Percentiles rank a stretch among this genome's conserved stretches.
Conservation (phyloP, 495 filamentous ascomycete species). For the Tuber microsphaerosporum region DNA sequence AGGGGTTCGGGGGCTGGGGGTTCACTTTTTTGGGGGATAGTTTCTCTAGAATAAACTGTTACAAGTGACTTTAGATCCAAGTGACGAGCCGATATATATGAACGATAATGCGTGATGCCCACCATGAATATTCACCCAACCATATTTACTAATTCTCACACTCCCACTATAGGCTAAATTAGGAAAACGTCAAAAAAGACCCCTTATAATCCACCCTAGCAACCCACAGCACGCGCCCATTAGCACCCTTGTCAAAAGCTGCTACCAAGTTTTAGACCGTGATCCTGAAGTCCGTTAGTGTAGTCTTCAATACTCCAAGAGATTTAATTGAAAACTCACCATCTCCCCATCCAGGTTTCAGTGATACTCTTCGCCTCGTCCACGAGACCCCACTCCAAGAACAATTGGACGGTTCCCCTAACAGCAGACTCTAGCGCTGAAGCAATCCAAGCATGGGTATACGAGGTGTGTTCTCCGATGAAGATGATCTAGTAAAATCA, state of each 20-base stretch:
- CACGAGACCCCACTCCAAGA: conserved; percentile 61
- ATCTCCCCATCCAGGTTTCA: conserved; percentile 62
- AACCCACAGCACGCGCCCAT: background rate
- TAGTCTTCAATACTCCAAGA: background rate
- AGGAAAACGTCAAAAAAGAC: background rate
- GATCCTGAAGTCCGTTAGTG: background rate
- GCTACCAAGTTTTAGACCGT: background rate
- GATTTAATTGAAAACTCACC: conserved; percentile 37
- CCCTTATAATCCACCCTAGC: background rate
- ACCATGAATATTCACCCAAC: background rate
- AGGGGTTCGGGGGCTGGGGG: background rate
- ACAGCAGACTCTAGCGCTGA: conserved; percentile 61
- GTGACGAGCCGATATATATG: background rate
- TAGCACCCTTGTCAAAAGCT: background rate
- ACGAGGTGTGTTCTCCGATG: conserved; percentile 63
- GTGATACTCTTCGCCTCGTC: conserved; percentile 62
- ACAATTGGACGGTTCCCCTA: conserved; percentile 56
- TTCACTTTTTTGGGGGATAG: background rate
- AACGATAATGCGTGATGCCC: background rate
- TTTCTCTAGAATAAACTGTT: background rate
- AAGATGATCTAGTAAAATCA: conserved; percentile 51
- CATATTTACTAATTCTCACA: background rate
- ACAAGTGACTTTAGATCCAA: background rate
- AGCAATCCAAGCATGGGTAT: conserved; percentile 70
- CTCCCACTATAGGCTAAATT: background rate